Evolutionary conservation across 495 filamentous ascomycete species (phyloP), one percentile per base, ranked within the genome.

Genomic region (Darksidea phi): DNA sequence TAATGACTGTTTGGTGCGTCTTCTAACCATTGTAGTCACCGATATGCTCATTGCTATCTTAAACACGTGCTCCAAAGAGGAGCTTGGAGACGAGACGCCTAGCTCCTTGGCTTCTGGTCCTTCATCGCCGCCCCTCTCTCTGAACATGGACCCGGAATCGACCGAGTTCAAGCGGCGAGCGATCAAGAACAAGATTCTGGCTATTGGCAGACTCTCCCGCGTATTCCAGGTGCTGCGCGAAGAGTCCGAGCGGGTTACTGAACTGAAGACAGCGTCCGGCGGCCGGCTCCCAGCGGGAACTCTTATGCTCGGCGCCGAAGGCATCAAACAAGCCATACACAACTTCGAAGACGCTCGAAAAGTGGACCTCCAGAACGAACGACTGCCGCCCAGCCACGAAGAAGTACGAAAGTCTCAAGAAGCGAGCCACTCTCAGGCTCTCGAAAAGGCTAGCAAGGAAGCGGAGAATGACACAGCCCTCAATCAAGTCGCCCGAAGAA

Each of bases 1-100:
- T 11, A 8, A 18, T 5, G 12, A 6, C 24, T 18, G 46, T 15
- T 4, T 43, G 17, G 45, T 18, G n/a, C 17, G 7, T 11, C 26
- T 7, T 21, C 67, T 71, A 56, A 73, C 46, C 42, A 12, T 23
- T 36, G 5, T 42, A 73, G 71, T 98, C 68, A 97, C 94, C 28
- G 94, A 98, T 69, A 98, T 98, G 94, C 84, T 98, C 43, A 97
- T 98, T 68, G 94, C 92, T 38, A 98, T 98, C 70, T 82, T 98
- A 66, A 96, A 95, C 77, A 97, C 88, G 56, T 96, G 92, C 80
- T 96, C 95, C 28, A 95, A 97, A 71, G 94, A 98, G 67, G 94
- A 98, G 71, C 85, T 98, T 66, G 88, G 93, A 51, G 92, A 96
- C 21, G 76, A 78, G 26, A 90, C 88, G 0, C 83, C 87, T 2